These are phyloP conservation scores for Paracorniculantispora psalliotae DNA, from an alignment of 2,329 filamentous ascomycete species.

Conservation along the genomic window DNA sequence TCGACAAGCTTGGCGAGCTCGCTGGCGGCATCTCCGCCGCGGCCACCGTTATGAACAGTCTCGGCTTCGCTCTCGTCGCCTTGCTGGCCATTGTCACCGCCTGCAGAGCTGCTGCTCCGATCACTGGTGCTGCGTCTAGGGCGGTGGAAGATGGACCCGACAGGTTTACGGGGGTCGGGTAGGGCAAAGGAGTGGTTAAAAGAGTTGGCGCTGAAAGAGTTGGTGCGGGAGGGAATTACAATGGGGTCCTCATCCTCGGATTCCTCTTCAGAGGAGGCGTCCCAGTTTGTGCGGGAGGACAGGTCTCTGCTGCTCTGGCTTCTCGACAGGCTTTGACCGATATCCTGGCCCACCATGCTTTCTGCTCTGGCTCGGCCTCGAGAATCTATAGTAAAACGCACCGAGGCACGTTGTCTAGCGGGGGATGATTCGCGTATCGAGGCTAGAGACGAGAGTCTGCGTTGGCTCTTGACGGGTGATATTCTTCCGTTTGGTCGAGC, in stretches of 20 bases:
- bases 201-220: constrained; percentile 42
- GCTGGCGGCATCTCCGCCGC: constrained; percentile 52
- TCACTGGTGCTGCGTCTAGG: constrained; percentile 46
- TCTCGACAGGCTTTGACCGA: constrained; percentile 22
- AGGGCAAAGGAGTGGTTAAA: constrained; percentile 53
- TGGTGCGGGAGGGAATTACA: constrained; percentile 56
- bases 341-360: constrained; percentile 34
- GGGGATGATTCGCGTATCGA: constrained; percentile 53
- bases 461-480: constrained; percentile 49
- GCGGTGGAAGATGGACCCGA: constrained; percentile 43
- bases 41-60: constrained; percentile 46
- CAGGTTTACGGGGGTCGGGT: constrained; percentile 48
- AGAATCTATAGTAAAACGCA: constrained; percentile 60
- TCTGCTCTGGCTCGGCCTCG: constrained; percentile 55
- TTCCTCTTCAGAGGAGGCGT: constrained; percentile 44
- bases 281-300: constrained; percentile 32
- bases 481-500: constrained; percentile 41
- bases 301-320: constrained; percentile 27
- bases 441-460: constrained; percentile 46
- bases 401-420: constrained; percentile 47
- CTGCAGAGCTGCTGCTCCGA: constrained; percentile 38
- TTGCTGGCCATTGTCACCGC: constrained; percentile 31
- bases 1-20: constrained; percentile 56
- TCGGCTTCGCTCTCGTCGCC: constrained; percentile 55
- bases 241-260: constrained; percentile 63